phyloP scores from a whole-genome alignment of 192 early-diverging fungal genomes.

The Backusella macrospora region DNA sequence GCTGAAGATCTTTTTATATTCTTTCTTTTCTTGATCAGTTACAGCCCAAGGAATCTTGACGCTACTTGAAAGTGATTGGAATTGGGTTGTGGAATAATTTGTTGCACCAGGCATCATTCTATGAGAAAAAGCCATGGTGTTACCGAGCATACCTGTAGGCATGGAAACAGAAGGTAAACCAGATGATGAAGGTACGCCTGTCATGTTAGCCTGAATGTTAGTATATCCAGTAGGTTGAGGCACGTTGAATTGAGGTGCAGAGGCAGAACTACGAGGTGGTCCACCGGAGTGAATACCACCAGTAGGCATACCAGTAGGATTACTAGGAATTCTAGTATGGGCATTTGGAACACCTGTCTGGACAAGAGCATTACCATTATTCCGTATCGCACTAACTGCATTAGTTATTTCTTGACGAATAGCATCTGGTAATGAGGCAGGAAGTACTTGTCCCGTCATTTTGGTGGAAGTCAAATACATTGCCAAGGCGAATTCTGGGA shows the following conservation, averaged over 20 bases:
- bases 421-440: constrained; percentile 51
- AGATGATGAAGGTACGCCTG: constrained; percentile 24
- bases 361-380: constrained; percentile 17
- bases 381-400: constrained; percentile 29
- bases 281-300: neutral
- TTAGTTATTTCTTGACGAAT: constrained; percentile 51
- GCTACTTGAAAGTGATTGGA: constrained; percentile 27
- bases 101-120: constrained; percentile 44
- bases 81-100: constrained; percentile 13
- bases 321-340: constrained; percentile 14
- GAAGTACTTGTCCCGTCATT: constrained; percentile 56
- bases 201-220: constrained; percentile 23
- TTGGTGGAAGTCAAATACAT: constrained; percentile 67
- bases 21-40: constrained; percentile 55
- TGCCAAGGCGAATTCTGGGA: constrained; percentile 68
- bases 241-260: neutral
- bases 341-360: constrained; percentile 5
- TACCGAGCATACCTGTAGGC: constrained; percentile 36
- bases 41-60: constrained; percentile 58
- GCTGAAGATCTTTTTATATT: constrained; percentile 70
- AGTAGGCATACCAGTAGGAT: neutral
- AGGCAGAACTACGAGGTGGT: neutral
- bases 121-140: constrained; percentile 40
- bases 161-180: constrained; percentile 18
- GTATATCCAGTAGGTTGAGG: constrained; percentile 24